Evolutionary conservation across 2,329 filamentous ascomycete genomes (phyloP).

Genomic region (Cladosporium oxysporum): DNA sequence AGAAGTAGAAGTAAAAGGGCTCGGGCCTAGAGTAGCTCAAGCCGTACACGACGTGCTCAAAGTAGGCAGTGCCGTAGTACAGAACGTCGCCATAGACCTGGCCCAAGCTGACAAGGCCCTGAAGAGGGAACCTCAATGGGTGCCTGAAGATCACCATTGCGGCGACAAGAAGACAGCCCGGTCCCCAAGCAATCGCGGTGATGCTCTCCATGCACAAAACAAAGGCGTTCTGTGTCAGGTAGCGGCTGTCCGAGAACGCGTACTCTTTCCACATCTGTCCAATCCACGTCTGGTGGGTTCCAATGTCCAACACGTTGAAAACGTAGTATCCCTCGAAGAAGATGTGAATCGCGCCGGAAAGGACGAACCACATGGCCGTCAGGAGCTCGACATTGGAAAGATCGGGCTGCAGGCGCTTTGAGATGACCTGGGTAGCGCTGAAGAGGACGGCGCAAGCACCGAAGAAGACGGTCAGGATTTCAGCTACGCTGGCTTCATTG

Average conservation of each 20-base stretch:
- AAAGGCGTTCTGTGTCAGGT: constrained; percentile 78
- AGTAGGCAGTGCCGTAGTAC: constrained; percentile 65
- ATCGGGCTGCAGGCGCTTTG: constrained; percentile 55
- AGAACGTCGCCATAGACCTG: constrained; percentile 66
- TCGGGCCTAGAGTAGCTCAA: constrained; percentile 62
- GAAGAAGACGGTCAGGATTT: constrained; percentile 63
- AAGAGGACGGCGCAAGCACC: constrained; percentile 60
- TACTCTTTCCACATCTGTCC: constrained; percentile 95
- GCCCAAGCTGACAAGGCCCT: constrained; percentile 62
- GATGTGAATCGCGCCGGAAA: constrained; percentile 72
- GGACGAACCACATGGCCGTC: constrained; percentile 72
- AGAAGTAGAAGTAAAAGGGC: constrained; percentile 65
- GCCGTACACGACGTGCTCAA: constrained; percentile 58
- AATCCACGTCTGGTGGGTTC: constrained; percentile 69
- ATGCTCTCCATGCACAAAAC: constrained; percentile 86
- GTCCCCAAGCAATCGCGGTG: constrained; percentile 71
- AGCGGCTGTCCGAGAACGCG: constrained; percentile 80
- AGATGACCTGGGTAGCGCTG: constrained; percentile 54
- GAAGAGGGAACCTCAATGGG: constrained; percentile 60
- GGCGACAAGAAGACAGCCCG: constrained; percentile 60
- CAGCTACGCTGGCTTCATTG: constrained; percentile 63
- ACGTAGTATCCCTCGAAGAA: constrained; percentile 88
- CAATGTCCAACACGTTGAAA: constrained; percentile 65
- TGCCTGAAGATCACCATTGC: constrained; percentile 56
- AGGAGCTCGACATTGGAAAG: constrained; percentile 58